Percentiles rank a stretch among this genome's conserved stretches.
phyloP scores from a whole-genome alignment of 345 rosid species.

The Sonneratia alba region DNA sequence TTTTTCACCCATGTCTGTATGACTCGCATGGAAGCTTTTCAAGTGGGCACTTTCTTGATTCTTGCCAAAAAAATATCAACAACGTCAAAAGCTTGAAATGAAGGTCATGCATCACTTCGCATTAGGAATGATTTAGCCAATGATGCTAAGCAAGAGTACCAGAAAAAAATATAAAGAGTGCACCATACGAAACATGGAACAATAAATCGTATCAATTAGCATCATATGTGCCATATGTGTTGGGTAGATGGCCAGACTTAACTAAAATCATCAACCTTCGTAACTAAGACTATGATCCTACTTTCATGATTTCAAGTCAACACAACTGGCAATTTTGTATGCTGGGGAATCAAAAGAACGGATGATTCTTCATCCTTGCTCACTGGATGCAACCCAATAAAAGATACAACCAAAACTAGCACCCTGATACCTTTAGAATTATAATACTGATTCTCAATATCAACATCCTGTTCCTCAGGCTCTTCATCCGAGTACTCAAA shows the following conservation, averaged over 20 bases:
- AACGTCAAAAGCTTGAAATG: not conserved
- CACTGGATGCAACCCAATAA: not conserved
- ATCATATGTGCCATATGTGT: not conserved
- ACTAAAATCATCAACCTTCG: not conserved
- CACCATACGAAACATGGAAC: not conserved
- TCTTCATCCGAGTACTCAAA: slow-evolving; percentile 97
- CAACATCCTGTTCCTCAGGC: slow-evolving; percentile 96
- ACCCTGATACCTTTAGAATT: slow-evolving; percentile 64
- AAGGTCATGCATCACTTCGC: not conserved
- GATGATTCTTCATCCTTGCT: not conserved
- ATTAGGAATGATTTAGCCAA: not conserved
- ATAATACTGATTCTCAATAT: slow-evolving; percentile 94
- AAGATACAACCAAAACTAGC: not conserved
- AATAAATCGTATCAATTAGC: not conserved
- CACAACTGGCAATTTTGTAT: not conserved
- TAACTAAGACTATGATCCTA: not conserved
- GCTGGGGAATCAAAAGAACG: not conserved
- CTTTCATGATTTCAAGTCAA: not conserved
- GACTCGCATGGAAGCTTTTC: not conserved
- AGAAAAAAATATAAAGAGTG: not conserved
- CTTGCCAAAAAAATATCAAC: not conserved
- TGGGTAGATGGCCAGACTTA: not conserved
- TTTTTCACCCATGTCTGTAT: not conserved
- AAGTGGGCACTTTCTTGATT: not conserved
- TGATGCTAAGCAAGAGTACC: not conserved